These are phyloP conservation scores for Trapa incisa DNA, from an alignment of 345 rosid genomes.

Conservation along the genomic window DNA sequence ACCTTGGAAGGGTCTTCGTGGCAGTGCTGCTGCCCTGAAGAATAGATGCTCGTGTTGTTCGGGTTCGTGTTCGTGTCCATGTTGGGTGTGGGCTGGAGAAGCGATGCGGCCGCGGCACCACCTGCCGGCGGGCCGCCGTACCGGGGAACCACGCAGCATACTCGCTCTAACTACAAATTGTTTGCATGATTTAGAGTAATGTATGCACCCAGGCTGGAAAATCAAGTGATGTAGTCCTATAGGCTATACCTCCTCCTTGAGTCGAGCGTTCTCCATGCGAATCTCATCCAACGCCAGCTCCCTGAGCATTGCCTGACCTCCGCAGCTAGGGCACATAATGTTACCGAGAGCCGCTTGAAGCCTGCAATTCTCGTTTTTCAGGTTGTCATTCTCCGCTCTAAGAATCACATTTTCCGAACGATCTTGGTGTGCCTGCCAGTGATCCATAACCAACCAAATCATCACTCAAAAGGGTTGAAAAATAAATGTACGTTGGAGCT, in stretches of 20 bases:
- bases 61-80: constrained; percentile 47
- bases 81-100: constrained; percentile 45
- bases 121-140: constrained; percentile 38
- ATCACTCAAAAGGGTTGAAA: not conserved
- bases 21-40: constrained; percentile 5
- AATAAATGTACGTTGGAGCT: not conserved
- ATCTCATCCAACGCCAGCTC: constrained; percentile 59
- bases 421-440: constrained; percentile 79
- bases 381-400: constrained; percentile 64
- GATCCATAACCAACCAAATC: not conserved
- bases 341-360: constrained; percentile 63
- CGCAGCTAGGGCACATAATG: constrained; percentile 64
- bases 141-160: constrained; percentile 46
- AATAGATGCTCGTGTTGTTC: constrained; percentile 30
- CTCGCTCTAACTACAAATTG: constrained; percentile 54
- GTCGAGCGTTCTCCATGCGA: constrained; percentile 73
- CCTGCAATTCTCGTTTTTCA: constrained; percentile 60
- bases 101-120: constrained; percentile 19
- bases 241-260: constrained; percentile 61
- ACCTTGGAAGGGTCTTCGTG: constrained; percentile 28
- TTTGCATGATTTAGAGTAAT: not conserved
- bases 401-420: constrained; percentile 62
- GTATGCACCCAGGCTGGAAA: not conserved
- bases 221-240: not conserved
- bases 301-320: constrained; percentile 60